Evolutionary conservation across 1,284 basidiomycete genomes (phyloP), one percentile per base, ranked within the genome.

Genomic region (Puccinia brachypodii): DNA sequence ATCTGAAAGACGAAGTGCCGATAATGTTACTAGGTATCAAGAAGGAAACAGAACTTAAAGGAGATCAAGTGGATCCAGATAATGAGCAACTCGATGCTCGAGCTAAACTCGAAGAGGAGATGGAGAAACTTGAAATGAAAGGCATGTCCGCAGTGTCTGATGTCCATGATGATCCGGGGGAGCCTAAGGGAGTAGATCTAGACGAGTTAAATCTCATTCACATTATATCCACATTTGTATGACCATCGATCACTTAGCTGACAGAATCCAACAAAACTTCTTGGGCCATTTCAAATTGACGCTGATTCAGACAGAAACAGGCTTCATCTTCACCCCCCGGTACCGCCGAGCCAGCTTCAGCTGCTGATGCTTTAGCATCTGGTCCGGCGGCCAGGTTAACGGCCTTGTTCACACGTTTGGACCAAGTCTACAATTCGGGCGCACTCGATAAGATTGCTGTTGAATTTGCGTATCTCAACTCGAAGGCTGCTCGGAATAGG

Each of bases 401-500:
- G 1, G 93, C 94, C 0, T 89, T 99, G n/a, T 91, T 99, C 60
- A 92, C 93, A n/a, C 92, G 94, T 22, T 89, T 99, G 36, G 93
- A 96, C 0, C 95, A 98, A 85, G 93, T 94, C 31, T 96, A 93
- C 8, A 98, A 96, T 85, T 90, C 94, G n/a, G 90, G 91, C 3
- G 88, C 95, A 85, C 94, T 99, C 81, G 97, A 99, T 86, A 94
- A 96, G 86, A 92, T 93, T 25, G 95, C 96, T 0, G 91, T 98
- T 50, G 96, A 99, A 84, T 98, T 99, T 87, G 94, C 95, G 0
- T 95, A 96, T 85, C 88, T 98, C 82, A 98, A 98, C 86, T 96
- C 94, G 62, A 98, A 98, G 87, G 94, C 95, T 14, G 94, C 95
- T 1, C 89, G 97, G 83, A 96, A 95, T 85, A 89, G 96, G 73